phyloP scores from a whole-genome alignment of 441 rosid genomes.

The Euphorbia celastroides region DNA sequence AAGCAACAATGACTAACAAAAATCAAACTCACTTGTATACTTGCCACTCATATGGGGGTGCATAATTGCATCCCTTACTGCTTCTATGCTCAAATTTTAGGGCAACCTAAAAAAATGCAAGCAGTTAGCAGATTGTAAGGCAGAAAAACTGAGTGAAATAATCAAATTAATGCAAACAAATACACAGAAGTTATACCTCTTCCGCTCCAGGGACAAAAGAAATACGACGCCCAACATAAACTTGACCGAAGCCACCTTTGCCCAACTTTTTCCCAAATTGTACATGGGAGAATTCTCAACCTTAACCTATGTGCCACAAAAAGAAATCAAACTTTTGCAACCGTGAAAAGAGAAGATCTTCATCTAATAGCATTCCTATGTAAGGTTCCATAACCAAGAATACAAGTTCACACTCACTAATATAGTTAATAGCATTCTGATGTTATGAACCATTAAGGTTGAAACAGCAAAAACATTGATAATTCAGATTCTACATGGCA shows the following conservation, averaged over 20 bases:
- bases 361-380: not conserved
- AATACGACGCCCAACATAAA: conserved; percentile 61
- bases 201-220: conserved; percentile 43
- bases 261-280: conserved; percentile 62
- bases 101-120: conserved; percentile 47
- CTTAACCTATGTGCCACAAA: conserved; percentile 39
- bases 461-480: not conserved
- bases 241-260: conserved; percentile 86
- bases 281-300: conserved; percentile 63
- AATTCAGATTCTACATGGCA: not conserved
- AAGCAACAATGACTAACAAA: conserved; percentile 2
- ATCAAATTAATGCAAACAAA: not conserved
- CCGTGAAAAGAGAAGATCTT: not conserved
- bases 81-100: conserved; percentile 69
- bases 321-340: conserved; percentile 1
- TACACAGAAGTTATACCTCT: conserved; percentile 33
- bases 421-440: not conserved
- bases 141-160: not conserved
- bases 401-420: not conserved
- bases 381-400: not conserved
- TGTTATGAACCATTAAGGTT: not conserved
- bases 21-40: conserved; percentile 48
- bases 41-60: conserved; percentile 75
- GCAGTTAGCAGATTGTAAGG: not conserved
- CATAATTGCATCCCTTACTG: conserved; percentile 73